Base-by-base conservation (phyloP, 2,329 filamentous ascomycete genomes). In the Cladophialophora psammophila region DNA sequence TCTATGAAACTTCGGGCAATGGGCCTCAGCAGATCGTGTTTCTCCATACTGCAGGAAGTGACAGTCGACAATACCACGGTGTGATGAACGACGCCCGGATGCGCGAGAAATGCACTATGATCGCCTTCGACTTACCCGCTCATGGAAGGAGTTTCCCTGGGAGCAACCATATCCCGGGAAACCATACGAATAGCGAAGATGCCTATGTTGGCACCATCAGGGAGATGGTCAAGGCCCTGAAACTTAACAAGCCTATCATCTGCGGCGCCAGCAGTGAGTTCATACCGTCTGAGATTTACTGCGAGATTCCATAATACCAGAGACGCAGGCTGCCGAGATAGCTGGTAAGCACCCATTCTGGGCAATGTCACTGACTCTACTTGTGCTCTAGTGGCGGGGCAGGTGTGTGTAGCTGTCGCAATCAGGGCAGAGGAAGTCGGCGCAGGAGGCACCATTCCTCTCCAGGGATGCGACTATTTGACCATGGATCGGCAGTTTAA, bases 341-440 rank as follows among this genome's bases (percentile, higher is more conserved):
- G 42, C 6, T 26, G n/a, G 7, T 48, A 5, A 48, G 2, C 20
- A 20, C 9, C 42, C 18, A 9, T 48, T 7, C 9, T 7, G 18
- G 20, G 42, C n/a, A 20, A 31, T 9, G 2, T 50, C 8, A 4
- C 45, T 50, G 45, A 50, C 45, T 50, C 45, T 81, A 9, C 42
- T 63, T 82, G 82, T 60, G 82, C 82, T 3, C 80, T 79, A n/a
- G 84, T 84, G 82, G 82, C 82, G 0, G 82, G 83, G 0, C 82
- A 84, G 63, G 81, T 81, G 6, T 83, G 81, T 64, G 70, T 84
- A 8, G 81, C 81, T 1, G 81, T 83, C 3, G 82, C 83, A 2
- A 80, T 81, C 10, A 75, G 81, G 40, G 76, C 80, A 38, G 80
- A 79, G 48, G 82, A 84, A 71, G 80, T 84, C 20, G 81, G 81